Evolutionary conservation across 257 asterid species (phyloP).

Genomic region (Eustoma russellianum): DNA sequence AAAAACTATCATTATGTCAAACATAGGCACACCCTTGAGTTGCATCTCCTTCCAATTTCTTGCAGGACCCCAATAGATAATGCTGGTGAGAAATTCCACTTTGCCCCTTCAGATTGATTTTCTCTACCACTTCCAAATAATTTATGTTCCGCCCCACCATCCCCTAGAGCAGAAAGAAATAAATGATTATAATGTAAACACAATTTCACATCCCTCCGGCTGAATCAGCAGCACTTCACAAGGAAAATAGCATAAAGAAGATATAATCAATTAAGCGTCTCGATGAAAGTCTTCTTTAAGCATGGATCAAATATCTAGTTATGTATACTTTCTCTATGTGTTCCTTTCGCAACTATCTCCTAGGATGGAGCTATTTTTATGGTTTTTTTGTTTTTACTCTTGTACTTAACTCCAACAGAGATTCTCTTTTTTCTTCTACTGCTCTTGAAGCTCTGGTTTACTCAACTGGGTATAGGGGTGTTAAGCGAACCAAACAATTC

Average conservation of each 20-base stretch:
- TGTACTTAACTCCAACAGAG: no score
- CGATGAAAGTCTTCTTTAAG: no score
- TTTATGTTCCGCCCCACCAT: constrained; percentile 30
- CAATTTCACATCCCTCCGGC: constrained; percentile 1
- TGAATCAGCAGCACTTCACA: constrained; percentile 3
- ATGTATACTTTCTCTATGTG: no score
- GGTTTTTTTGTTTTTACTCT: no score
- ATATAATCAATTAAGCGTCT: no score
- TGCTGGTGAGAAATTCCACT: constrained; percentile 38
- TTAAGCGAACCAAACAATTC: no score
- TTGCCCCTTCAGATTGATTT: constrained; percentile 50
- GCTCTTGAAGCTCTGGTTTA: no score
- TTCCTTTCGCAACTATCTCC: no score
- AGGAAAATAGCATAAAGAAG: constrained; percentile 2
- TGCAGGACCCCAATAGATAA: constrained; percentile 63
- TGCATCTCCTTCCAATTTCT: constrained; percentile 85
- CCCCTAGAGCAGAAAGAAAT: constrained; percentile 26
- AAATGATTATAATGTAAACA: background rate
- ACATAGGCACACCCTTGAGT: constrained; percentile 52
- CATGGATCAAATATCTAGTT: no score
- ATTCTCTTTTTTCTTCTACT: no score
- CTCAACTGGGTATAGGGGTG: no score
- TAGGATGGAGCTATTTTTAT: no score
- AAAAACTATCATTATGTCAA: background rate
- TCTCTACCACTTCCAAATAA: constrained; percentile 33